phyloP scores from a whole-genome alignment of 179 eudicot genomes.

The Amaranthus tricolor region DNA sequence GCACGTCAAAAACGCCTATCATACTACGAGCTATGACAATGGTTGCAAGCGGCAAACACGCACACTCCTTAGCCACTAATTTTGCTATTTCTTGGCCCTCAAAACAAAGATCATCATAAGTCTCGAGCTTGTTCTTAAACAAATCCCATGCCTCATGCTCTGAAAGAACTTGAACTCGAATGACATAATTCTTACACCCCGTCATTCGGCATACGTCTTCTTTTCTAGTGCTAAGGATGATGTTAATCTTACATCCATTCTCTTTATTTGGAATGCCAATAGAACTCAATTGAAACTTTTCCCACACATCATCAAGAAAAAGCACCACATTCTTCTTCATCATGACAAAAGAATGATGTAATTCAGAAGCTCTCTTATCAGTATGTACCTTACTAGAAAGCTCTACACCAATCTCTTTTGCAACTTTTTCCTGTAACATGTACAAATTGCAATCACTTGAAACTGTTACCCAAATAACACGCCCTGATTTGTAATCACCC shows the following conservation, averaged over 20 bases:
- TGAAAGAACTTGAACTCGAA: not conserved
- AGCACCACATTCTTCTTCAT: not conserved
- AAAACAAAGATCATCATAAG: not conserved
- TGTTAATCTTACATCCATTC: conserved; percentile 2
- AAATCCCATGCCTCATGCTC: conserved; percentile 8
- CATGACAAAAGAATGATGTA: not conserved
- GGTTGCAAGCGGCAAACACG: conserved; percentile 19
- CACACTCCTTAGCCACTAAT: conserved; percentile 10
- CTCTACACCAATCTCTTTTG: not conserved
- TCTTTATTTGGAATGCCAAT: not conserved
- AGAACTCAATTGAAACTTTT: not conserved
- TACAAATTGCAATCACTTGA: not conserved
- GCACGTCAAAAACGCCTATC: conserved; percentile 10
- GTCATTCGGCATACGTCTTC: not conserved
- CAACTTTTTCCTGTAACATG: conserved; percentile 1
- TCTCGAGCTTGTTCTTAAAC: conserved; percentile 4
- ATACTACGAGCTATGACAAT: conserved; percentile 11
- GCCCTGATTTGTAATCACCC: not conserved
- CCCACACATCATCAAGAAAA: conserved; percentile 15
- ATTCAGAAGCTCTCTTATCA: not conserved
- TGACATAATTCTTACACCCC: not conserved
- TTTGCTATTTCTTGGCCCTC: conserved; percentile 3
- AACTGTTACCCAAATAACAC: conserved; percentile 9
- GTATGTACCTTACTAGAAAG: not conserved
- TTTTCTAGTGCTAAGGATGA: not conserved